Evolutionary conservation across 768 basidiomycete species (phyloP).

Genomic region (Lepiota subincarnata): DNA sequence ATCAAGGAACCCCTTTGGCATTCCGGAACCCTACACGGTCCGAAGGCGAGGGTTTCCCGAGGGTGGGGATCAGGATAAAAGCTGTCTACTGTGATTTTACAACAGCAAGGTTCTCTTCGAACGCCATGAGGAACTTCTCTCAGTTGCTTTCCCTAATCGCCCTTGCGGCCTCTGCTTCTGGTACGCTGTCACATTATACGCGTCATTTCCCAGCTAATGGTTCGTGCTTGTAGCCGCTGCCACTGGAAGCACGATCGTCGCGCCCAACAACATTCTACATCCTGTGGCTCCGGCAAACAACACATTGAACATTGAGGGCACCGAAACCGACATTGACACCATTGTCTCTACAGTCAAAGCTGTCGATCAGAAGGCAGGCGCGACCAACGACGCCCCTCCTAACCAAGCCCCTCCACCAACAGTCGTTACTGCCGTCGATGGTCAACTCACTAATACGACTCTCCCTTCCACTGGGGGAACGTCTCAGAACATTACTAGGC

Average conservation of each 20-base stretch:
- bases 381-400: conserved; percentile 24
- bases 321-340: conserved; percentile 27
- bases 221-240: conserved; percentile 14
- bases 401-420: conserved; percentile 33
- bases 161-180: conserved; percentile 19
- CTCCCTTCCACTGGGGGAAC: conserved; percentile 12
- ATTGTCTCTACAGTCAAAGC: conserved; percentile 31
- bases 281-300: conserved; percentile 8
- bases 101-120: background rate
- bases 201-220: background rate
- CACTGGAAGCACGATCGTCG: conserved; percentile 17
- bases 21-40: background rate
- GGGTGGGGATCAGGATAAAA: conserved; percentile 7
- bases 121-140: conserved; percentile 10
- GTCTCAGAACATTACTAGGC: conserved; percentile 16
- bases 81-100: background rate
- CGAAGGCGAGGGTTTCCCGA: background rate
- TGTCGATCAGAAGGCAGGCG: conserved; percentile 38
- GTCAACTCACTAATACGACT: conserved; percentile 26
- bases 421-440: conserved; percentile 41
- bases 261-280: conserved; percentile 16
- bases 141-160: conserved; percentile 16
- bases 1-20: conserved; percentile 6
- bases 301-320: conserved; percentile 18
- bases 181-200: conserved; percentile 12